A percentile compares a stretch with the other conserved stretches of the same genome.
These are phyloP conservation scores for Debaryomyces robertsiae DNA, from an alignment of 1,139 yeast genomes.

Conservation along the genomic window DNA sequence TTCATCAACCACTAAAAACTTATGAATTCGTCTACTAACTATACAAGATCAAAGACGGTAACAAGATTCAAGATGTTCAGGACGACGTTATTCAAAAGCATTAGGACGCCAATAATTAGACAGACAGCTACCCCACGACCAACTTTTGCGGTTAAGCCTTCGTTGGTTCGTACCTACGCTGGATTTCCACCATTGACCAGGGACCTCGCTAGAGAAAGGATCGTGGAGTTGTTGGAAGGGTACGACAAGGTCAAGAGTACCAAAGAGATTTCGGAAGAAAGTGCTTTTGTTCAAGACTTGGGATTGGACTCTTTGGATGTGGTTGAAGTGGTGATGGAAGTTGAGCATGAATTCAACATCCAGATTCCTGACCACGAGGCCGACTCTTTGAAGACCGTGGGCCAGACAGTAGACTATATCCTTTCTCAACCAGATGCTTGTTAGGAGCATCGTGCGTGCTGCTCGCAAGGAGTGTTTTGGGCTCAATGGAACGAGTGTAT, in stretches of 20 bases:
- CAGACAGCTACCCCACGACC: constrained; percentile 18
- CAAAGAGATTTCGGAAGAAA: constrained; percentile 55
- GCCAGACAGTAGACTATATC: constrained; percentile 79
- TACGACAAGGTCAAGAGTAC: constrained; percentile 65
- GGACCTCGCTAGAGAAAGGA: constrained; percentile 73
- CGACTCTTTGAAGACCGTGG: constrained; percentile 78
- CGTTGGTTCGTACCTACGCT: constrained; percentile 52
- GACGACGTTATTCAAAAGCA: constrained; percentile 29
- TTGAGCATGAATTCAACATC: constrained; percentile 78
- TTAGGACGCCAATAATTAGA: constrained; percentile 28
- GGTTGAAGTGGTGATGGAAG: constrained; percentile 87
- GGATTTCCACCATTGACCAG: constrained; percentile 67
- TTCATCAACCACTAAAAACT: constrained; percentile 14
- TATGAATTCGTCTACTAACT: constrained; percentile 2
- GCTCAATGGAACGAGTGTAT: too few relatives aligned
- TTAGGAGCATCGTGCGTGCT: constrained; percentile 22
- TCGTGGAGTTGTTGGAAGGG: constrained; percentile 76
- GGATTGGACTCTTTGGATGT: constrained; percentile 88
- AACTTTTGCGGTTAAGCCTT: constrained; percentile 17
- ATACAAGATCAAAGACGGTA: constrained; percentile 4
- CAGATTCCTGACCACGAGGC: constrained; percentile 89
- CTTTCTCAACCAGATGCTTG: constrained; percentile 72
- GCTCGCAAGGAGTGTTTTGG: neutral
- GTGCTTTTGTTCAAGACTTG: constrained; percentile 72
- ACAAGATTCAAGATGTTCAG: constrained; percentile 35